These are phyloP conservation scores for Saccharomyces uvarum DNA, from an alignment of 1,139 yeast genomes.

Conservation along the genomic window DNA sequence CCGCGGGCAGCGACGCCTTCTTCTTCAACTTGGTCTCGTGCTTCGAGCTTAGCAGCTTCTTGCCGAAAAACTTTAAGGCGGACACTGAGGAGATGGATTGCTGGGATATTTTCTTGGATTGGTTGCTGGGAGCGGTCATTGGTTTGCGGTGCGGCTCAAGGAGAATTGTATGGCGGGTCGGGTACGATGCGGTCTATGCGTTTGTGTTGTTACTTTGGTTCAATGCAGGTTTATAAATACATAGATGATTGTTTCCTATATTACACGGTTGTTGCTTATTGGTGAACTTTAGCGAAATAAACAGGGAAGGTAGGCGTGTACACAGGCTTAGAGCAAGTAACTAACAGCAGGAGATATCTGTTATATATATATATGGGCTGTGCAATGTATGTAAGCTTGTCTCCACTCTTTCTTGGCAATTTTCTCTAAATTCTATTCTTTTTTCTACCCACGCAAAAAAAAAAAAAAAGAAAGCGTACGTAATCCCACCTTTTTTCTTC, in stretches of 20 bases:
- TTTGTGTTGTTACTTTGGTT: not conserved
- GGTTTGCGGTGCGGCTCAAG: not conserved
- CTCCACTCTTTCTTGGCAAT: not conserved
- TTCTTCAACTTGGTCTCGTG: constrained; percentile 1
- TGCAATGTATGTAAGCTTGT: not conserved
- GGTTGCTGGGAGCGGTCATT: constrained; percentile 3
- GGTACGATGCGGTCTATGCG: not conserved
- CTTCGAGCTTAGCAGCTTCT: constrained; percentile 13
- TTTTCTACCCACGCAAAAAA: not conserved
- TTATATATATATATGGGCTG: not conserved
- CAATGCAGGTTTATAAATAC: not conserved
- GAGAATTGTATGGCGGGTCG: not conserved
- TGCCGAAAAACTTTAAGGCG: constrained; percentile 18
- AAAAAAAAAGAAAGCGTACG: not conserved
- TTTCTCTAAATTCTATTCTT: not conserved
- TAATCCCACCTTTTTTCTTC: not conserved
- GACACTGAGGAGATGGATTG: constrained; percentile 10
- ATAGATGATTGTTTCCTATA: not conserved
- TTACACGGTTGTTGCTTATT: not conserved
- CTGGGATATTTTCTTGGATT: constrained; percentile 3
- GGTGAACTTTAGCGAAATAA: not conserved
- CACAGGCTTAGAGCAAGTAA: not conserved
- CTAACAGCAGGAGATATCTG: not conserved
- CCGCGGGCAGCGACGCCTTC: not conserved
- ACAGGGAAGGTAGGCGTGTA: not conserved